These are phyloP conservation scores for Paecilomyces formosus DNA, from an alignment of 2,329 filamentous ascomycete genomes.

Conservation along the genomic window DNA sequence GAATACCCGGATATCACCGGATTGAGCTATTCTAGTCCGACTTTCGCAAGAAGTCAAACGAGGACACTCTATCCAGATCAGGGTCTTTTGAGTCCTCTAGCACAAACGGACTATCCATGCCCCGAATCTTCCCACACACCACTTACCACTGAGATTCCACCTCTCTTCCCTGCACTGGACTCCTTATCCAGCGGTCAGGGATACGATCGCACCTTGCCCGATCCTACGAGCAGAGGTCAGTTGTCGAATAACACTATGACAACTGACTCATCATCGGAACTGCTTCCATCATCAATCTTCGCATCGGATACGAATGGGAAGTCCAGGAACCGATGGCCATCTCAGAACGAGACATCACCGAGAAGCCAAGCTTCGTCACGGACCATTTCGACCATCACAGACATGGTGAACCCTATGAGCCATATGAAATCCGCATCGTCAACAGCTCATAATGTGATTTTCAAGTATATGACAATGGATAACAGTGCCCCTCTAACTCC, in stretches of 20 bases:
- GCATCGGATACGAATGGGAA: slow-evolving; percentile 12
- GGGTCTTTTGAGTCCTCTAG: slow-evolving; percentile 16
- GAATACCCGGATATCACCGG: slow-evolving; percentile 20
- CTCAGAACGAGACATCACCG: slow-evolving; percentile 7
- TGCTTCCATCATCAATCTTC: slow-evolving; percentile 7
- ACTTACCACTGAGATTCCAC: slow-evolving; percentile 17
- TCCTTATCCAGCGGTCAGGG: slow-evolving; percentile 16
- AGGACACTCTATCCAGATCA: slow-evolving; percentile 21
- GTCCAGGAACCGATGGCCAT: slow-evolving; percentile 7
- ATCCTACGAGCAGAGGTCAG: slow-evolving; percentile 20
- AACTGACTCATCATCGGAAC: slow-evolving; percentile 10
- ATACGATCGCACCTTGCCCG: slow-evolving; percentile 29
- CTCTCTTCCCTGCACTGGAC: slow-evolving; percentile 15
- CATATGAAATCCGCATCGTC: slow-evolving; percentile 13
- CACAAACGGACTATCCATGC: slow-evolving; percentile 20
- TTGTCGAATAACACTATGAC: slow-evolving; percentile 7
- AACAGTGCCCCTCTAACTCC: slow-evolving; percentile 10
- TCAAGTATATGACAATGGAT: slow-evolving; percentile 20
- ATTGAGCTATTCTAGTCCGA: slow-evolving; percentile 19
- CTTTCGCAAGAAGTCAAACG: slow-evolving; percentile 11
- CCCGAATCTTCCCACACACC: slow-evolving; percentile 19
- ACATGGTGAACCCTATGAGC: slow-evolving; percentile 11
- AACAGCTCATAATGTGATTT: slow-evolving; percentile 19
- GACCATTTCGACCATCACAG: slow-evolving; percentile 12
- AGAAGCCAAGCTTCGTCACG: slow-evolving; percentile 12